These are phyloP conservation scores for Kurtzmaniella quercitrusa DNA, from an alignment of 1,139 yeast genomes.

Conservation along the genomic window DNA sequence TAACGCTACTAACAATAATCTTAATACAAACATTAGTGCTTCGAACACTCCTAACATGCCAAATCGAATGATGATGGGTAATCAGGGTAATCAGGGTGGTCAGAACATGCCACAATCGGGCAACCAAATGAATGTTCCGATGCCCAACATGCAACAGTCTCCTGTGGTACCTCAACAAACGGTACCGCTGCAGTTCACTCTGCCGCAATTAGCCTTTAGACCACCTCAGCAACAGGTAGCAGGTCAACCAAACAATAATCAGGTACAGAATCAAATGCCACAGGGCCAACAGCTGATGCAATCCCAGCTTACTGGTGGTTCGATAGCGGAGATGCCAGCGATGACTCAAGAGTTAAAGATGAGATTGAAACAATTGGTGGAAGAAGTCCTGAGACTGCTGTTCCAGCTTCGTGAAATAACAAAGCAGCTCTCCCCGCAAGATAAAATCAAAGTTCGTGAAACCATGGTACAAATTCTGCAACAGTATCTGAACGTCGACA, in stretches of 20 bases:
- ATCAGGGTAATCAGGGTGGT: background rate
- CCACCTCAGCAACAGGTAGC: slow-evolving; percentile 3
- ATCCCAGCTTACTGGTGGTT: slow-evolving; percentile 9
- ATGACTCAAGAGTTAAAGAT: slow-evolving; percentile 42
- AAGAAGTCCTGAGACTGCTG: slow-evolving; percentile 66
- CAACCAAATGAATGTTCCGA: slow-evolving; percentile 1
- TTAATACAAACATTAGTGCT: background rate
- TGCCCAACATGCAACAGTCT: slow-evolving; percentile 1
- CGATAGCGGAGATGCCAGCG: slow-evolving; percentile 27
- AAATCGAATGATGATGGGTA: background rate
- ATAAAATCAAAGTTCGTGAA: slow-evolving; percentile 60
- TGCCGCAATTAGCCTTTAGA: background rate
- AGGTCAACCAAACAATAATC: background rate
- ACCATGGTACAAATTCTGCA: slow-evolving; percentile 57
- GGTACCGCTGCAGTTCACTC: slow-evolving; percentile 3
- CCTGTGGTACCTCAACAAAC: slow-evolving; percentile 1
- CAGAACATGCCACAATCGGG: background rate
- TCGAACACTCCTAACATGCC: background rate
- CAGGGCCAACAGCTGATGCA: slow-evolving; percentile 2
- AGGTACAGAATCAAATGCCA: background rate
- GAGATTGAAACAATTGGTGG: slow-evolving; percentile 58
- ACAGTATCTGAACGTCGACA: slow-evolving; percentile 66
- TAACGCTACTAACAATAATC: background rate
- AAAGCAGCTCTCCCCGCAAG: slow-evolving; percentile 53
- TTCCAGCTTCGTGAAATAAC: slow-evolving; percentile 67